Evolutionary conservation across 1,139 yeast species (phyloP), one percentile per base, ranked within the genome.

Genomic region (Nematodospora anomalae): DNA sequence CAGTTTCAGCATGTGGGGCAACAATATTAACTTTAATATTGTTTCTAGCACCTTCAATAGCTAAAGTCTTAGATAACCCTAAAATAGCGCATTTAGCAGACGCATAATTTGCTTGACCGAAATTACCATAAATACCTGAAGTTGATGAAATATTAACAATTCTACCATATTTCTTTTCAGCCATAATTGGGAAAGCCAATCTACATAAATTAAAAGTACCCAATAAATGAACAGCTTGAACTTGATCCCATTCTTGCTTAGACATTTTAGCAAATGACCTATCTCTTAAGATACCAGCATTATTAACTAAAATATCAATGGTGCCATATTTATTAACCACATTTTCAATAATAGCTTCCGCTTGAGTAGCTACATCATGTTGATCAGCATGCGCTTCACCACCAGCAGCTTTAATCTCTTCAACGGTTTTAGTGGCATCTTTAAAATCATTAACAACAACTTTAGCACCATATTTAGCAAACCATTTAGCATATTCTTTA

Each of bases 1-100:
- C 92, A 35, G 98, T 90, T 58, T 90, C 97, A 30, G 97, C 97
- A 60, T 90, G 96, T 42, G 98, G 98, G 32, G 97, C 97, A 60
- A 89, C 83, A 33, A 80, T 75, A 59, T 90, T 87, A 42, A 81
- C 92, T 56, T 74, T 73, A 52, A 92, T 87, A 57, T 83, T 81
- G 56, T 70, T 59, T 64, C 78, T 88, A 43, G 80, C 79, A 53
- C 98, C 98, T 67, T 92, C 98, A 48, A 85, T 72, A 16, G 97
- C 97, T 46, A 88, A 62, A 29, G 97, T 85, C 61, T 78, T 81
- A 23, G 96, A 74, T 53, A 92, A 77, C 24, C 96, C 96, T 36
- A 89, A 65, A 45, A 92, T 80, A 22, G 90, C 97, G 41, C 86
- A 79, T 70, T 92, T 92, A 35, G 97, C 97, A 33, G 97, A 80